Base-by-base conservation (phyloP, 2,329 filamentous ascomycete species). In the Penicillium frequentans region DNA sequence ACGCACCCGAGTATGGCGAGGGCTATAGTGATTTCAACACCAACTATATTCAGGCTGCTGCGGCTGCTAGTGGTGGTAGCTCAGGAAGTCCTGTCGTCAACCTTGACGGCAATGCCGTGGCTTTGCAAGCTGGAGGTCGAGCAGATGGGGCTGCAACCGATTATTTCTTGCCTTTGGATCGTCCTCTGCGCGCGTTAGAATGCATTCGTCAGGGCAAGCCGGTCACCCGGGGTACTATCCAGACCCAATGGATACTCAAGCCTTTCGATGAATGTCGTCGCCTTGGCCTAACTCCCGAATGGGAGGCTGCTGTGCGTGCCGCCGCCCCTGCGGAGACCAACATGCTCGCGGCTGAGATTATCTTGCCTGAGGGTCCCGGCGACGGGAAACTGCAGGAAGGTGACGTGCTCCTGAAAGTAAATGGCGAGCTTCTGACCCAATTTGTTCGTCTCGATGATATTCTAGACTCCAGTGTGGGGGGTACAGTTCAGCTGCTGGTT, bases 1-100 rank as follows among this genome's bases (percentile, higher is more conserved):
- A 99, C 75, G 96, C 96, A 1, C 95, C 95, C 16, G 95, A 99
- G 70, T 98, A 99, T 67, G 93, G 93, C 55, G 95, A 98, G 62
- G 95, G 95, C 27, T 99, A 99, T 75, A 95, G 93, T 75, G 95
- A 99, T 73, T 99, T 99, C 84, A 99, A 89, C 71, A 89, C 86
- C 48, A 89, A 96, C 73, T 99, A 99, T 81, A 98, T 98, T 68
- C 95, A 99, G 78, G 95, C 96, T 62, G 96, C 96, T 14, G 96
- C 95, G 3, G 93, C 95, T 5, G 96, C 95, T 3, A 98, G 93
- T 73, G 95, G 95, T 64, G 95, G 95, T 64, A 96, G 91, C 79
- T 99, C 95, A n/a, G 95, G 95, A 61, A 96, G 90, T 86, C 95
- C 95, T 0, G 95, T 99, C 1, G 93, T 99, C 60, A 96, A 97